Conservation (phyloP, 1,284 basidiomycete genomes). For the Peniophora sp. region DNA sequence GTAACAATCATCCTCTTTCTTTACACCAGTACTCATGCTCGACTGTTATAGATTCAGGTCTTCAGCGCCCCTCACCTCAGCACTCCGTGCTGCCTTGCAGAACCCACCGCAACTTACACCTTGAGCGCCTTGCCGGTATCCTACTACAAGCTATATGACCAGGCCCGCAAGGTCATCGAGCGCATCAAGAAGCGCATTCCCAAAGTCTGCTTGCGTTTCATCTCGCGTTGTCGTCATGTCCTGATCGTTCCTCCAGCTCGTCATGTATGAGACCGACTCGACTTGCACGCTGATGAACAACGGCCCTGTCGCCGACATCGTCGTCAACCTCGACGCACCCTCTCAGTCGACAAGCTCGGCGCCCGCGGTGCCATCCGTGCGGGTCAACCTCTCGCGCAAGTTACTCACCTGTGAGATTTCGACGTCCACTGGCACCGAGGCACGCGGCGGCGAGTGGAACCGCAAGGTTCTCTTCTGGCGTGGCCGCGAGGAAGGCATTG, state of each 20-base stretch:
- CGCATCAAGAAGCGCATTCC: constrained; percentile 46
- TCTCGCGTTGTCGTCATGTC: not conserved
- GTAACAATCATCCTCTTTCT: constrained; percentile 1
- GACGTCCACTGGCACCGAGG: constrained; percentile 12
- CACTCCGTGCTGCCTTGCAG: constrained; percentile 37
- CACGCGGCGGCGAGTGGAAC: constrained; percentile 28
- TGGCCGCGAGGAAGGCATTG: constrained; percentile 15
- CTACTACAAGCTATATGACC: constrained; percentile 39
- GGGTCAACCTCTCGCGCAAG: constrained; percentile 35
- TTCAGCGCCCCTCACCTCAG: constrained; percentile 42
- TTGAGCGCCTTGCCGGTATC: constrained; percentile 28
- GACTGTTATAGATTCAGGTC: constrained; percentile 28
- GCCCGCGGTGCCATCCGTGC: constrained; percentile 17
- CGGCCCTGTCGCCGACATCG: constrained; percentile 40
- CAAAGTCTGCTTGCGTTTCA: constrained; percentile 25
- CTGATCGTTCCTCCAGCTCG: constrained; percentile 24
- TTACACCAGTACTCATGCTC: not conserved
- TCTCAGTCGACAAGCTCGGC: constrained; percentile 1
- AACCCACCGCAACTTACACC: constrained; percentile 28
- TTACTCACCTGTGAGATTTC: constrained; percentile 34
- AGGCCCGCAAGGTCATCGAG: constrained; percentile 34
- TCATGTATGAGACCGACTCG: constrained; percentile 29
- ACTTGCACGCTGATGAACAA: constrained; percentile 51
- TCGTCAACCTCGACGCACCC: constrained; percentile 26
- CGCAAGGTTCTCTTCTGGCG: constrained; percentile 30